These are phyloP conservation scores for Phytophthora macrochlamydospora DNA, from an alignment of 352 stramenopile species.

Conservation along the genomic window DNA sequence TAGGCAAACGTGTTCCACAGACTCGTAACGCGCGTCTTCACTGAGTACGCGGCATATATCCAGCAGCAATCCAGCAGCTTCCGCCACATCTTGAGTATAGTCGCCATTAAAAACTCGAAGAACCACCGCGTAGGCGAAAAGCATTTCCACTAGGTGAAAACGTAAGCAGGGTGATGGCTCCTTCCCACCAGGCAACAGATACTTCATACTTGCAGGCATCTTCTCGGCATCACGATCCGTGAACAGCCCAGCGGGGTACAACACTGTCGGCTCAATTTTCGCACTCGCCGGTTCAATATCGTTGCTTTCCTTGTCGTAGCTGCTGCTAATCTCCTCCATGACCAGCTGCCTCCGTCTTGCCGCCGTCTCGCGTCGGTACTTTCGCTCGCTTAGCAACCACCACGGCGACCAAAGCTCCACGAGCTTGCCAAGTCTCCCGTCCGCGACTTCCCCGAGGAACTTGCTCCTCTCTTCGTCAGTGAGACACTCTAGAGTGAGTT, in stretches of 20 bases:
- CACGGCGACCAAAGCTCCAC: constrained; percentile 75
- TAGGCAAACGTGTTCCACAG: constrained; percentile 51
- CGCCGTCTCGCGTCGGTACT: constrained; percentile 63
- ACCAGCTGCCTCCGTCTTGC: constrained; percentile 47
- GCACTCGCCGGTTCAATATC: constrained; percentile 8
- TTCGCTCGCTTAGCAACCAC: constrained; percentile 54
- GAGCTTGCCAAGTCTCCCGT: constrained; percentile 67
- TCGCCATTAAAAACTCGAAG: constrained; percentile 83
- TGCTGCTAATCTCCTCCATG: constrained; percentile 44
- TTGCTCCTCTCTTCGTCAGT: constrained; percentile 56
- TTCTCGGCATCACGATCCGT: constrained; percentile 36
- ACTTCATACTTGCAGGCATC: constrained; percentile 42
- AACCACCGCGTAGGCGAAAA: constrained; percentile 75
- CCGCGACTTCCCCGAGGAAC: constrained; percentile 70
- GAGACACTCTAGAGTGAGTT: constrained; percentile 69
- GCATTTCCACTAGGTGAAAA: constrained; percentile 69
- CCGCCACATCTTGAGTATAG: constrained; percentile 58
- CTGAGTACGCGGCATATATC: constrained; percentile 56
- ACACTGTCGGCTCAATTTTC: constrained; percentile 17
- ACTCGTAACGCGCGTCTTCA: constrained; percentile 50
- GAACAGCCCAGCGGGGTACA: constrained; percentile 59
- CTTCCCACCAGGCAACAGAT: constrained; percentile 34
- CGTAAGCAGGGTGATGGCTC: constrained; percentile 47
- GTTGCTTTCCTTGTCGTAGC: constrained; percentile 7
- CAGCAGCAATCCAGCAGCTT: constrained; percentile 53